Evolutionary conservation across 1,139 yeast species (phyloP), one percentile per base, ranked within the genome.

Genomic region (Yamadazyma conglobata): DNA sequence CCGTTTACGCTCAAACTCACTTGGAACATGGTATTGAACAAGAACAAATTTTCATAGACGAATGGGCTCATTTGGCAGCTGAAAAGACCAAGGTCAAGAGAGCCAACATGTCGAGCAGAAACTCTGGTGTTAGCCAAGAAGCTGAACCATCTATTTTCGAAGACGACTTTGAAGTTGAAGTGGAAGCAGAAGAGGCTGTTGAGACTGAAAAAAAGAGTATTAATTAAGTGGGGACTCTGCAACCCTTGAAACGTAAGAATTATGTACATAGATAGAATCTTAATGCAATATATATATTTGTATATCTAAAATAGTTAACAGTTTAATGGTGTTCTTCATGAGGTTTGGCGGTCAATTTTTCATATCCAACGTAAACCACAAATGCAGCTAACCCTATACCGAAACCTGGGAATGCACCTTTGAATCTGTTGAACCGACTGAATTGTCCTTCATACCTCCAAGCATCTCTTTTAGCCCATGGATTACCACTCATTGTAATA

Each of bases 391-490:
- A 70, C 24, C 91, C 95, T 31, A 81, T 72, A 24, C 88, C 87
- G 33, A 86, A 72, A 3, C 95, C 95, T 3, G 95, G 95, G 52
- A 86, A 75, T n/a, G 85, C 73, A 37, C 77, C 77, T 49, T 70
- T 79, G 59, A 78, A 81, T 49, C 93, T 68, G 60, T 80, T 79
- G 34, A 64, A 61, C 47, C 89, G 77, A 36, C 83, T 70, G 64
- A 86, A 86, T 37, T 79, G 85, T 38, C 93, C 94, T 49, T 79
- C 81, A 59, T 77, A 82, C 69, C 95, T 79, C 95, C 95, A 86
- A 33, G 94, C 94, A 56, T 86, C 95, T 72, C 95, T 82, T 48
- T 64, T 66, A 32, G 71, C 73, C 74, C 74, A 68, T 34, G 73
- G 73, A 48, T 67, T 66, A 40, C 54, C 47, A 42, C 56, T 51